Evolutionary conservation across 2,329 filamentous ascomycete species (phyloP), one percentile per base, ranked within the genome.

Genomic region (Sporothrix curviconia): DNA sequence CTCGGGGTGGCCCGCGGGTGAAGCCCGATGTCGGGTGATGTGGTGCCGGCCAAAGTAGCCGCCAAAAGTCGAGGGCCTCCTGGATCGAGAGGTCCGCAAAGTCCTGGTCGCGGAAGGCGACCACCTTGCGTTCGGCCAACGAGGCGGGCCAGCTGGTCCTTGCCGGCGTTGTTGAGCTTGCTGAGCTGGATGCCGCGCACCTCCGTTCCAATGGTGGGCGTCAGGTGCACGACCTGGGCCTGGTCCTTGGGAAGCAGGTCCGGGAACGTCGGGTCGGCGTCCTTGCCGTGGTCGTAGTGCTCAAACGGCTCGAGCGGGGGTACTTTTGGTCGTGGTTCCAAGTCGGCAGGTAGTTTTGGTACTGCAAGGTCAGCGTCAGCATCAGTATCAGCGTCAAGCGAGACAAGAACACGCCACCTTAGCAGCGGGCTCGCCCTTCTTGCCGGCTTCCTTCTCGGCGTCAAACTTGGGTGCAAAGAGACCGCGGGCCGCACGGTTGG

Each of bases 21-120:
- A n/a, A 82, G 15, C 86, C 86, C 2, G 81, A 86, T 12, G 85
- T 86, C 14, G 85, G 86, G 66, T 90, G 86, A 90, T 86, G 71
- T 90, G 87, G 66, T 88, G 90, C 49, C 68, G 66, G 49, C 70
- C 70, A 57, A 71, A 71, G 71, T 90, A 90, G 58, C 78, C 76
- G 30, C 81, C 85, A 62, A 82, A n/a, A 82, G 19, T 85, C 78
- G 28, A 88, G 74, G 1, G 83, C 85, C 47, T 86, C 75, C 51
- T 80, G 71, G 63, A 89, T 87, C 6, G 83, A 78, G 36, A 87
- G 73, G 61, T 85, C 74, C 34, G 78, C 78, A 62, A 84, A 79
- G 66, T 89, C 84, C 67, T 89, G 86, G 63, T 85, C 78, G 15
- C 84, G 81, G 77, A 89, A 89, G 34, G 82, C 79, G n/a, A 87